Base-by-base conservation (phyloP, 2,329 filamentous ascomycete genomes). In the Xylaria sp. region DNA sequence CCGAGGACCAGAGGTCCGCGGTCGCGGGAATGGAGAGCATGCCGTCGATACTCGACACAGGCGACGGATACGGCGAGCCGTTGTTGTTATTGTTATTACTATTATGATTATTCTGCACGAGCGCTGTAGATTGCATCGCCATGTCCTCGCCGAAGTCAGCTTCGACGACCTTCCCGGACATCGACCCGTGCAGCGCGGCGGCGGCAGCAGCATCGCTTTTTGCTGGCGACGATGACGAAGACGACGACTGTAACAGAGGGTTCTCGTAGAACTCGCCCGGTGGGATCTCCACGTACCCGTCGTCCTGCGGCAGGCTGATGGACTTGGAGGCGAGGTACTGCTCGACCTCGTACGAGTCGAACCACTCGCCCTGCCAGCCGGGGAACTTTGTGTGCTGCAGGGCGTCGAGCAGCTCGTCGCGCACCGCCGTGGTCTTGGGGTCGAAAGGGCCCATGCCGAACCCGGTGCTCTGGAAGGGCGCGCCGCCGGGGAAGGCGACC, bases 331-430 rank as follows among this genome's bases (percentile, higher is more conserved):
- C 86, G 2, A 97, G 81, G 76, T 94, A 96, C 13, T 87, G 84
- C 78, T 96, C 91, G 0, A 94, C 90, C 77, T 96, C 93, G 68
- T 92, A 87, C 0, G 89, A 82, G 76, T 96, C 92, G 73, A 92
- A 92, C 84, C 93, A 96, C 60, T 92, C 88, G 4, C 92, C 92
- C 68, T 91, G 87, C 70, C 90, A 92, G 0, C 89, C 91, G 0
- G 87, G 84, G 8, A 90, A 78, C 48, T 84, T 85, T 71, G 87
- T 85, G 23, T 81, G 81, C 72, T 91, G 83, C 18, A 84, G 82
- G 13, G 79, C 76, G 46, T 84, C 81, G 8, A 90, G 73, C 23
- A 80, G 74, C 6, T 81, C 77, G 32, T 86, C 84, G 20, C 82
- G 79, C 1, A 82, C 78, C 0, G 80, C 73, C 37, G 81, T 81